These are phyloP conservation scores for Euphorbia peplus DNA, from an alignment of 345 rosid species.

Conservation along the genomic window DNA sequence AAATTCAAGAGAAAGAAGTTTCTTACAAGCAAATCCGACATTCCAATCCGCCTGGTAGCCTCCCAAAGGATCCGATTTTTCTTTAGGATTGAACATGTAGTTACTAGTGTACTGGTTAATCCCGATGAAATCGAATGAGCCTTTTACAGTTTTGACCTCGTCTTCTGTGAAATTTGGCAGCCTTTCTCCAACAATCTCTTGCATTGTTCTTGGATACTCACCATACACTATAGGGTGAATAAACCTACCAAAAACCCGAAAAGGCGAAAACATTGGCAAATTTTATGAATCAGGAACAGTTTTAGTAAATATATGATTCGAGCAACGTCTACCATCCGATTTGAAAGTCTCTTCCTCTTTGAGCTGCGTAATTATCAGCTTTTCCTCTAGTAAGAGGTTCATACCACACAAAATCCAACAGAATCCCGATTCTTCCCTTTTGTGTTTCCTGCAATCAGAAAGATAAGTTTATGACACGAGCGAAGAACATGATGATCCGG, in stretches of 20 bases:
- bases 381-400: conserved; percentile 87
- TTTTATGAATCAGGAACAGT: too few species aligned
- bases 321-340: conserved; percentile 78
- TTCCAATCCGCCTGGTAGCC: conserved; percentile 89
- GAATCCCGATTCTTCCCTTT: conserved; percentile 85
- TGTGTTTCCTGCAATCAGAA: conserved; percentile 47
- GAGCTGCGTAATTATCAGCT: conserved; percentile 85
- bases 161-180: conserved; percentile 75
- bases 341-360: conserved; percentile 92
- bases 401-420: conserved; percentile 89
- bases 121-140: conserved; percentile 85
- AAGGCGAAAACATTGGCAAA: background rate
- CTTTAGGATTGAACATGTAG: conserved; percentile 55
- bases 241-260: conserved; percentile 48
- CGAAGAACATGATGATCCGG: background rate
- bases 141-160: conserved; percentile 81
- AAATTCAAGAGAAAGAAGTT: too few species aligned
- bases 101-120: conserved; percentile 86
- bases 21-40: conserved; percentile 70
- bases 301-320: background rate
- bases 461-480: background rate
- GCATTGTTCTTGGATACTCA: conserved; percentile 85
- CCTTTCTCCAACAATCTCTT: conserved; percentile 62
- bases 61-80: conserved; percentile 44
- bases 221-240: conserved; percentile 90